Evolutionary conservation across 768 basidiomycete species (phyloP), one percentile per base, ranked within the genome.

Genomic region (Floccularia luteovirens): DNA sequence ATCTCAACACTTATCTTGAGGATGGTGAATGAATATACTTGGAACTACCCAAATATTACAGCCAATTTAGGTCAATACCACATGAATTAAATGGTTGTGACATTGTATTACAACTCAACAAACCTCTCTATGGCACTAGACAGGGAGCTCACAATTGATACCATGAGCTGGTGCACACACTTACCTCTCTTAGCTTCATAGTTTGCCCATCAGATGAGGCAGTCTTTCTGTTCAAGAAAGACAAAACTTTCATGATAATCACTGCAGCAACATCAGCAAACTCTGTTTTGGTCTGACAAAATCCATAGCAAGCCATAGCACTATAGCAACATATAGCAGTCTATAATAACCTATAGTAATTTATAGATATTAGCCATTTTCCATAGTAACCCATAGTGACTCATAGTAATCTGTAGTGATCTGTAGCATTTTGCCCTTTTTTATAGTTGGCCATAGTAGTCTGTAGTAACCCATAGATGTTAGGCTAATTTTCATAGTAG

Each of bases 141-240:
- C 67, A 68, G 43, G 59, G 60, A 1, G 51, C 54, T 5, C 42
- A 55, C 16, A 31, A 51, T 8, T 69, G 61, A 53, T 57, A 64
- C 32, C 30, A 53, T 35, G 51, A 48, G 31, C 41, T 55, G 3
- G 43, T 12, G 7, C 38, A 42, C 23, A 43, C 43, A 12, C 42
- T 51, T 14, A 19, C 3, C 10, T 28, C 34, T 24, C 25, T 52
- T 10, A 51, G 48, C 12, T 51, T 35, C 38, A 46, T 34, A 3
- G 28, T 41, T 14, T 32, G 23, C 21, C 16, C 35, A 4, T 43
- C 48, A 1, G 49, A 57, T 28, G 39, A 51, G 13, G 58, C 56
- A 4, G 36, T 60, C 1, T 59, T 52, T 36, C 53, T 48, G 13
- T 35, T 55, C 22, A 31, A 41, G 10, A 20, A 37, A 8, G 38